phyloP scores from a whole-genome alignment of 805 yeast species.

The Pichia occidentalis region DNA sequence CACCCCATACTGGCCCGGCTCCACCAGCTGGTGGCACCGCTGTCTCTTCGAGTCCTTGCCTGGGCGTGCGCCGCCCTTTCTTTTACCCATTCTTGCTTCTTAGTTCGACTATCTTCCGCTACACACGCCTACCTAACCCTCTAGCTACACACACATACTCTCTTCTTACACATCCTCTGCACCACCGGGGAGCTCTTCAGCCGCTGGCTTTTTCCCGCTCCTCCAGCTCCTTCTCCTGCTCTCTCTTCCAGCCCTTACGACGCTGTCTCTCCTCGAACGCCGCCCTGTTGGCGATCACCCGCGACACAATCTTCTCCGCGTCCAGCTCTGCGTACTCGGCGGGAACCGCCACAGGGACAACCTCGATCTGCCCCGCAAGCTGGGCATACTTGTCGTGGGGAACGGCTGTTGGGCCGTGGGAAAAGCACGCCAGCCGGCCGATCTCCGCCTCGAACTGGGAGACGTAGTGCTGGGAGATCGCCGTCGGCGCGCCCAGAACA shows the following conservation, averaged over 20 bases:
- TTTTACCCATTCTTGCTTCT: slow-evolving; percentile 22
- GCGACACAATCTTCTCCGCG: slow-evolving; percentile 61
- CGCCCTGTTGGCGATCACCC: slow-evolving; percentile 63
- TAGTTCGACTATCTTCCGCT: too few relatives aligned
- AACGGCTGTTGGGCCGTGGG: too few relatives aligned
- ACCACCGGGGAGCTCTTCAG: too few relatives aligned
- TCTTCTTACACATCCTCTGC: too few relatives aligned
- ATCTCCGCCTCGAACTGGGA: slow-evolving; percentile 32
- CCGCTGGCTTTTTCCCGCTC: slow-evolving; percentile 11
- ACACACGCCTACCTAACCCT: too few relatives aligned
- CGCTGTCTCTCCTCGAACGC: slow-evolving; percentile 82
- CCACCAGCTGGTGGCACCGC: slow-evolving; percentile 46
- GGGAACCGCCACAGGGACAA: not conserved
- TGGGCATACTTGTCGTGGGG: too few relatives aligned
- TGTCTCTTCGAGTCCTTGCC: slow-evolving; percentile 31
- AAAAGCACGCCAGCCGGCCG: too few relatives aligned
- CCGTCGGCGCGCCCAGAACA: slow-evolving; percentile 61
- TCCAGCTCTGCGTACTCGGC: slow-evolving; percentile 38
- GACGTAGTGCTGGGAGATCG: slow-evolving; percentile 38
- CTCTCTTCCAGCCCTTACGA: slow-evolving; percentile 77
- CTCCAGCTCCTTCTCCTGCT: slow-evolving; percentile 33
- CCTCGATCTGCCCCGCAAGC: not conserved
- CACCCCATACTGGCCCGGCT: slow-evolving; percentile 81
- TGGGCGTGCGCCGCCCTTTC: slow-evolving; percentile 14
- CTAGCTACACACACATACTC: too few relatives aligned